Base-by-base conservation (phyloP, 2,329 filamentous ascomycete species). In the Colletotrichum sublineola region DNA sequence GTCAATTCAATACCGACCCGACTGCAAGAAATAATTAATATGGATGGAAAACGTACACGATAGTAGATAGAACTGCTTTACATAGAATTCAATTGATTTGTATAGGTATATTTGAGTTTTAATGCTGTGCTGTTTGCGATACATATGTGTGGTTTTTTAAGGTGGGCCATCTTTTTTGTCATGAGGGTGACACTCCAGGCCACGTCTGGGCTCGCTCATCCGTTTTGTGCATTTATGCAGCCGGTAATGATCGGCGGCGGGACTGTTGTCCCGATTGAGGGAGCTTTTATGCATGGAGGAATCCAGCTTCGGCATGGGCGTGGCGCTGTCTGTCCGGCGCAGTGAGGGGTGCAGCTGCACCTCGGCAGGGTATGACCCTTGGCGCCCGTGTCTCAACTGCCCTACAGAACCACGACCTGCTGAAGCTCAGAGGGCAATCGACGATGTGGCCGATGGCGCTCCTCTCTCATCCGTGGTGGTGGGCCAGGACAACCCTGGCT, bases 321-420 rank as follows among this genome's bases (percentile, higher is more conserved):
- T 69, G 60, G 66, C 69, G 64, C 60, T 69, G 69, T 61, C 44
- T 55, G 40, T 24, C 40, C 44, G 56, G 46, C 31, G 53, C 44
- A 65, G 60, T 61, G 70, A 70, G 70, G 66, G 66, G 60, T 73
- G 55, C 70, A 70, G 55, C 70, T 61, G 66, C 60, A 55, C 20
- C 6, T 5, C 11, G 63, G 55, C 66, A 73, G 70, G 70, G 66
- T 48, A 70, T 38, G 66, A 46, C 66, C 70, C 46, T 60, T 72
- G 69, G 33, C 15, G 18, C 20, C 53, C 15, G 31, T 72, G 69
- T 72, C 66, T 72, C 69, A 57, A 69, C 48, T 69, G 66, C 69
- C 46, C 53, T 69, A 69, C 38, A 65, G 70, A 67, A 67, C 55
- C 58, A 52, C 38, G 38, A 24, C 20, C 31, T 69, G 60, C 55